phyloP scores from a whole-genome alignment of 306 rosid species.

The Prunus padus region DNA sequence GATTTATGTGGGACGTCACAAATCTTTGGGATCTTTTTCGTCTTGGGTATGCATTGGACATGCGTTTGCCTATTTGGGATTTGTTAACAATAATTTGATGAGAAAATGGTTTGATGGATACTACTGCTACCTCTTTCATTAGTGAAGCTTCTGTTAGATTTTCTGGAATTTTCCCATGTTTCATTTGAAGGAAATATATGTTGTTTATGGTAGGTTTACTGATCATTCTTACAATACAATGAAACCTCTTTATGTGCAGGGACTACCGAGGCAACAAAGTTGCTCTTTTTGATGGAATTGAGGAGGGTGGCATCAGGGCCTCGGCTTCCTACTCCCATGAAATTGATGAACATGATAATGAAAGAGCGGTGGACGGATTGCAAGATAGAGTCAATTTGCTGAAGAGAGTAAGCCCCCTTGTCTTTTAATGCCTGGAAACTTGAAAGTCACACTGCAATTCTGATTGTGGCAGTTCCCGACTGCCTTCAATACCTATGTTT shows the following conservation, averaged over 20 bases:
- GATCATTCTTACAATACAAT: not conserved
- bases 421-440: not conserved
- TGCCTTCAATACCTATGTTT: not conserved
- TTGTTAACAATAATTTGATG: not conserved
- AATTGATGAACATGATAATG: constrained; percentile 92
- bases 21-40: too few relatives aligned
- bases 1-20: not conserved
- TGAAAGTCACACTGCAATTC: not conserved
- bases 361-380: constrained; percentile 76
- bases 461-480: not conserved
- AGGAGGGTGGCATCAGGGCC: constrained; percentile 63
- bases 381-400: constrained; percentile 89
- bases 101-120: not conserved
- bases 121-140: not conserved
- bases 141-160: not conserved
- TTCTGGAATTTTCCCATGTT: not conserved
- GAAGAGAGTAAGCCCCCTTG: constrained; percentile 62
- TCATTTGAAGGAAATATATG: not conserved
- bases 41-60: too few relatives aligned
- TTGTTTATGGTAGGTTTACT: too few relatives aligned
- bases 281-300: constrained; percentile 60
- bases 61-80: not conserved
- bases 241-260: constrained; percentile 27
- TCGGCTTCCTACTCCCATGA: constrained; percentile 68
- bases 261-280: constrained; percentile 44